Base-by-base conservation (phyloP, 83 land plant genomes). In the Diphasiastrum complanatum region DNA sequence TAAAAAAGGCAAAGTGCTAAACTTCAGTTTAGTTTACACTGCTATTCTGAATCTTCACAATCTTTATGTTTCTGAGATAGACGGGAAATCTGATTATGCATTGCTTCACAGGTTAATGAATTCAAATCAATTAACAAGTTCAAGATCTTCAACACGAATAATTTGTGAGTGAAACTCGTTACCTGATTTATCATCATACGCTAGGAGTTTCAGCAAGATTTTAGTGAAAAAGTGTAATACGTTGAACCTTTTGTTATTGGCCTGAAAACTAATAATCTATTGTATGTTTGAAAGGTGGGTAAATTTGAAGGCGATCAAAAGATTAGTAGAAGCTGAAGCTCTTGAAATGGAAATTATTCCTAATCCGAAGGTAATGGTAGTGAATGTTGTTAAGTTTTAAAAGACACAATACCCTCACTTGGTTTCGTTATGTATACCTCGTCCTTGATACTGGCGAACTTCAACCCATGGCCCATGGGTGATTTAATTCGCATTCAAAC, bases 311-410 rank as follows among this genome's bases (percentile, higher is more conserved):
- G 96, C 99, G 16, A 78, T 93, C 62, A 88, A 93, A 46, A 75
- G 96, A 71, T 81, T 89, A 61, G 99, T 93, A 10, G 76, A 85
- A 71, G 86, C 85, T 56, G 86, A 83, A 74, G 86, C 91, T 57
- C 83, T 93, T 19, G 83, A 93, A 69, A 93, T 85, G 96, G 99
- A 93, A 61, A 89, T 93, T 40, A 93, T 93, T 73, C 99, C 99
- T n/a, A 93, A 93, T 62, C 96, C 99, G 0, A 93, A 93, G 91
- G 97, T 85, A 58, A 30, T 41, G 12, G 4, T 69, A 40, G 26
- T 57, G 32, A 20, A 31, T 45, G 59, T 53, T 30, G 2, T 47
- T 4, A 23, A 29, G 45, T 5, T 14, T 20, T 16, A n/a, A n/a
- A n/a, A n/a, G n/a, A n/a, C n/a, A n/a, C n/a, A n/a, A n/a, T n/a